Percentiles rank a stretch among this genome's conserved stretches.
phyloP scores from a whole-genome alignment of 2,329 filamentous ascomycete species.

The Claviceps paspali region DNA sequence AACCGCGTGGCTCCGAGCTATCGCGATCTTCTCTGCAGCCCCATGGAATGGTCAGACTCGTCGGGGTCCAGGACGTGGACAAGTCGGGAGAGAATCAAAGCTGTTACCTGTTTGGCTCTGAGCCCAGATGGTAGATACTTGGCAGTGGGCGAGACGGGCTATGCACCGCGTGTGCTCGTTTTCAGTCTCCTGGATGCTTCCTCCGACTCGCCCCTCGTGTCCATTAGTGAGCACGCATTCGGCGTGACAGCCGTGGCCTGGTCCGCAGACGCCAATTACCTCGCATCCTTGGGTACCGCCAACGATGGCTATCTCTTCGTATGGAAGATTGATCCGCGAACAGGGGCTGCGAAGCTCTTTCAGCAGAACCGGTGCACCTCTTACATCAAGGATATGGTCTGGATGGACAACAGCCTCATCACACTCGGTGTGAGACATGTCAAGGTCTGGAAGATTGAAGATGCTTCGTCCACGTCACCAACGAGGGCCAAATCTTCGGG shows the following conservation, averaged over 20 bases:
- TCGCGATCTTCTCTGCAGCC: constrained; percentile 32
- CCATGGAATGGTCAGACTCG: constrained; percentile 45
- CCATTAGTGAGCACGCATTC: constrained; percentile 77
- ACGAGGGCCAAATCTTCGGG: constrained; percentile 41
- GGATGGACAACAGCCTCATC: constrained; percentile 72
- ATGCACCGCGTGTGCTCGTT: constrained; percentile 78
- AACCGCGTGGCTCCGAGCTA: constrained; percentile 34
- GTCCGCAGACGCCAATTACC: constrained; percentile 69
- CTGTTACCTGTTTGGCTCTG: constrained; percentile 78
- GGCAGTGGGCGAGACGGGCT: constrained; percentile 90
- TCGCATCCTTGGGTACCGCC: constrained; percentile 74
- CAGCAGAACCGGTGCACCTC: constrained; percentile 86
- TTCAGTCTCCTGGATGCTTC: constrained; percentile 73
- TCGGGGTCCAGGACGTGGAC: constrained; percentile 59
- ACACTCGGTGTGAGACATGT: constrained; percentile 84
- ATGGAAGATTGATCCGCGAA: constrained; percentile 74
- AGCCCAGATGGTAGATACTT: constrained; percentile 77
- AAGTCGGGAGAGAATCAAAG: constrained; percentile 83
- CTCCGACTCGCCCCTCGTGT: constrained; percentile 68
- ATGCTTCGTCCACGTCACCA: constrained; percentile 43
- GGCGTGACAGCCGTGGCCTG: constrained; percentile 82
- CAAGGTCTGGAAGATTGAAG: constrained; percentile 83
- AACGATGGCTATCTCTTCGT: constrained; percentile 93
- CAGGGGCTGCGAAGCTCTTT: constrained; percentile 63
- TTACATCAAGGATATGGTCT: constrained; percentile 70